Base-by-base conservation (phyloP, 1,284 basidiomycete genomes). In the Agaricales sp. region DNA sequence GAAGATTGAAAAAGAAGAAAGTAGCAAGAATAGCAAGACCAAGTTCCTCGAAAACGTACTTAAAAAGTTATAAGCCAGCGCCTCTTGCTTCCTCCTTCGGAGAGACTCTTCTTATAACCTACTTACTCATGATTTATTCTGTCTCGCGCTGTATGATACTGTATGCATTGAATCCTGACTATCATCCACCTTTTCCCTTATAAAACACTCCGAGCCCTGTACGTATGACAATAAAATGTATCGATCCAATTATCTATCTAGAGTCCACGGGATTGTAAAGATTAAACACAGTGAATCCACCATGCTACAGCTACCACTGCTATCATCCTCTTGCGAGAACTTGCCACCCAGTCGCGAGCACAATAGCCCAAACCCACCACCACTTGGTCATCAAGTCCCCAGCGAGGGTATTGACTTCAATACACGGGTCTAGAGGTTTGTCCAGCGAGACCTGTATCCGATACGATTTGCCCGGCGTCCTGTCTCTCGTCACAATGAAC, bases 371-470 rank as follows among this genome's bases (percentile, higher is more conserved):
- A n/a, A n/a, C n/a, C n/a, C n/a, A n/a, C n/a, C n/a, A n/a, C n/a
- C n/a, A n/a, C n/a, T n/a, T n/a, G n/a, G n/a, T n/a, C n/a, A n/a
- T n/a, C n/a, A 41, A 18, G 16, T 41, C 39, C 16, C 39, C 39
- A 18, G 18, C 4, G 4, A 20, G n/a, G 8, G 39, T 41, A 16
- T 41, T 41, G n/a, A 41, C 39, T 20, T 41, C 39, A 41, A 85
- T 82, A 25, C 65, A 55, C 1, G 70, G 65, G n/a, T 63, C 65
- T 12, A 78, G 64, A 2, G 75, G 70, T 2, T 81, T 80, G n/a
- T 67, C 63, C 12, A 87, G 61, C 8, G 69, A 67, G 12, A 88
- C 77, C 2, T 56, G 58, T 12, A 87, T 62, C 21, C 63, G 65
- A 54, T 82, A 74, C 16, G 58, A 61, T 48, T 62, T 66, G 2